Evolutionary conservation across 163 green algal genomes (phyloP).

Genomic region (Dunaliella salina): DNA sequence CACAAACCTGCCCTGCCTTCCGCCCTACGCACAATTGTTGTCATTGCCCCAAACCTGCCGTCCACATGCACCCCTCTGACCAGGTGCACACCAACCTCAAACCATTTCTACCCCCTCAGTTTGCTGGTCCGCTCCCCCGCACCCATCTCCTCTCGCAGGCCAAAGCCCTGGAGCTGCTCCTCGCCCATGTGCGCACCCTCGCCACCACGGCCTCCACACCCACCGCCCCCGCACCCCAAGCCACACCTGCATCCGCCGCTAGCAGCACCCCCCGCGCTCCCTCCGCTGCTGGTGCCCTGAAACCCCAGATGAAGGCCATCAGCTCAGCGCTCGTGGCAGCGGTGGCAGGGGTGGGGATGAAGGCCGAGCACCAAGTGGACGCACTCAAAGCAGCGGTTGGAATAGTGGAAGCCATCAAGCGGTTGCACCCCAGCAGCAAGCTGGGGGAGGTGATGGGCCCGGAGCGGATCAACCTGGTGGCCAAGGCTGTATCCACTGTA

Average conservation of each 20-base stretch:
- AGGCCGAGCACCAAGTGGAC: conserved; percentile 7
- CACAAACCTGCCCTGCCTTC: too few species aligned
- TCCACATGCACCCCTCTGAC: not conserved
- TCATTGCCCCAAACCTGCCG: too few species aligned
- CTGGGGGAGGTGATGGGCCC: conserved; percentile 35
- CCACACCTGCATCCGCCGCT: too few species aligned
- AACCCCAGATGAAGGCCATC: not conserved
- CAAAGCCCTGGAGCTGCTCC: not conserved
- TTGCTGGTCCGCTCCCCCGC: too few species aligned
- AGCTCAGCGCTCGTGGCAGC: not conserved
- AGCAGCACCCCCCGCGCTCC: not conserved
- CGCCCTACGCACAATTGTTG: too few species aligned
- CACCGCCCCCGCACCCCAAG: too few species aligned
- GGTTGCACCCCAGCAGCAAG: conserved; percentile 11
- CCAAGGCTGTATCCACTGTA: conserved; percentile 38
- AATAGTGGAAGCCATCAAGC: conserved; percentile 14
- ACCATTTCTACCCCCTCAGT: not conserved
- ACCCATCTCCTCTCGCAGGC: not conserved
- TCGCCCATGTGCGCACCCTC: not conserved
- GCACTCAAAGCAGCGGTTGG: conserved; percentile 10
- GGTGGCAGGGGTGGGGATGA: conserved; percentile 19
- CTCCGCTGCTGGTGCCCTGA: not conserved
- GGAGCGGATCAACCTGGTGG: conserved; percentile 29
- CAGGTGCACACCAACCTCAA: not conserved
- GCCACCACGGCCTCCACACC: too few species aligned